phyloP scores from a whole-genome alignment of 2,329 filamentous ascomycete genomes.

The Exophiala phaeomuriformis region DNA sequence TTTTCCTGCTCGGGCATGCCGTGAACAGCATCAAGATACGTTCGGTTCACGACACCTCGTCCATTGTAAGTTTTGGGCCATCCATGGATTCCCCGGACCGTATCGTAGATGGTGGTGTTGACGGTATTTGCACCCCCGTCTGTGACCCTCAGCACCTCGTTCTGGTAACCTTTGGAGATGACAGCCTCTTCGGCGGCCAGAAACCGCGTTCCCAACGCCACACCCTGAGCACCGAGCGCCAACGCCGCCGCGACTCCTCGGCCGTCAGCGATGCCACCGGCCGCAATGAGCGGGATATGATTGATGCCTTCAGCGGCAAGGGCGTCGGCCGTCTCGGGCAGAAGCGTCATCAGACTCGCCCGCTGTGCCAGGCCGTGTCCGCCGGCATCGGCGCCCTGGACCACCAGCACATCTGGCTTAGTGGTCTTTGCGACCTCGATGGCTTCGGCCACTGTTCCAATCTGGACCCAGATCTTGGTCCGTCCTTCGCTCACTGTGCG shows the following conservation, averaged over 20 bases:
- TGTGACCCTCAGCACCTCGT: constrained; percentile 42
- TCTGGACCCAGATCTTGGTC: constrained; percentile 49
- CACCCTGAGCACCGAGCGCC: constrained; percentile 47
- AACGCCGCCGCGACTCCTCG: constrained; percentile 46
- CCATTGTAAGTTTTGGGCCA: constrained; percentile 55
- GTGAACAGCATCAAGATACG: constrained; percentile 38
- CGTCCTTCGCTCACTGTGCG: constrained; percentile 34
- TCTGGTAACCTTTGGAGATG: constrained; percentile 45
- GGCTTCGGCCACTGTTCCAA: constrained; percentile 46
- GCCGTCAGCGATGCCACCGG: constrained; percentile 49
- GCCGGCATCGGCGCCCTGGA: constrained; percentile 50
- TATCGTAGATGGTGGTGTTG: constrained; percentile 48
- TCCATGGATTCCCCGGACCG: constrained; percentile 48
- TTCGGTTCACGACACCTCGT: constrained; percentile 52
- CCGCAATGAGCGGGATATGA: constrained; percentile 43
- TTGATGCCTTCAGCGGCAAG: constrained; percentile 25
- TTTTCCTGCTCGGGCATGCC: constrained; percentile 39
- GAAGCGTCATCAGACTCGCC: constrained; percentile 42
- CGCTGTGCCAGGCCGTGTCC: constrained; percentile 45
- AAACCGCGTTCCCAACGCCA: constrained; percentile 58
- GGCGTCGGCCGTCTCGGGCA: constrained; percentile 46
- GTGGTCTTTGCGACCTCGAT: constrained; percentile 34
- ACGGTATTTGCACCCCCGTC: constrained; percentile 49
- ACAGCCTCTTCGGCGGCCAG: constrained; percentile 47
- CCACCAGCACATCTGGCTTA: constrained; percentile 45